Evolutionary conservation across 176 grass and related monocot species (phyloP).

Genomic region (Dendrocalamus sinicus): DNA sequence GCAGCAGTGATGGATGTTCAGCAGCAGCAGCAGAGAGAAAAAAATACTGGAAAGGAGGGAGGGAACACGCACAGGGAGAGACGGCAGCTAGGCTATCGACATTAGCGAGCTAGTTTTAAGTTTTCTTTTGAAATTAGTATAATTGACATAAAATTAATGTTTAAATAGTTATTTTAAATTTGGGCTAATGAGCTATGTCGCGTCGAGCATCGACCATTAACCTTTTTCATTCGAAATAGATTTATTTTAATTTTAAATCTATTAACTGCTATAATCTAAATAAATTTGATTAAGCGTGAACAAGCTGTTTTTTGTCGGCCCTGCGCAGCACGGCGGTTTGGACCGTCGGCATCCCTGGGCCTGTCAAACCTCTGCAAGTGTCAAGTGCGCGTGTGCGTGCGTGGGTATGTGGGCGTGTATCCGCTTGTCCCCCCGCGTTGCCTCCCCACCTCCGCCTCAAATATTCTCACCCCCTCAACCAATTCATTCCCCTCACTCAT

Average conservation of each 20-base stretch:
- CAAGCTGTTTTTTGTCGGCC: too few relatives aligned
- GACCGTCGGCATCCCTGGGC: background rate
- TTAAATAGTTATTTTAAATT: too few relatives aligned
- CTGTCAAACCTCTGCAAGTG: slow-evolving; percentile 54
- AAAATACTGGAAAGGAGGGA: background rate
- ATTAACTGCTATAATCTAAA: too few relatives aligned
- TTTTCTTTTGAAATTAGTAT: too few relatives aligned
- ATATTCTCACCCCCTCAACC: slow-evolving; percentile 58
- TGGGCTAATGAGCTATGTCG: too few relatives aligned
- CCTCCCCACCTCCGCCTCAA: slow-evolving; percentile 42
- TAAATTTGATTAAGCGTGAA: too few relatives aligned
- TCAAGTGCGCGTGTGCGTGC: slow-evolving; percentile 40
- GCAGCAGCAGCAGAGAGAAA: background rate
- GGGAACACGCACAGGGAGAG: background rate
- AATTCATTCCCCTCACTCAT: slow-evolving; percentile 64
- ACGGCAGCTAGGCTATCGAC: too few relatives aligned
- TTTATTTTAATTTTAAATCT: too few relatives aligned
- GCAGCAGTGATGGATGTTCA: slow-evolving; percentile 15
- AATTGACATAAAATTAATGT: too few relatives aligned
- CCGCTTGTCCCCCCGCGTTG: slow-evolving; percentile 42
- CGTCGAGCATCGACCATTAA: too few relatives aligned
- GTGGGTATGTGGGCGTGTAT: slow-evolving; percentile 31
- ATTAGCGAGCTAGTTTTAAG: too few relatives aligned
- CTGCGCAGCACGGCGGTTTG: background rate
- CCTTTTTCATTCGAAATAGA: too few relatives aligned